Evolutionary conservation across 163 green algal species (phyloP), one percentile per base, ranked within the genome.

Genomic region (Chloromonas sp.): DNA sequence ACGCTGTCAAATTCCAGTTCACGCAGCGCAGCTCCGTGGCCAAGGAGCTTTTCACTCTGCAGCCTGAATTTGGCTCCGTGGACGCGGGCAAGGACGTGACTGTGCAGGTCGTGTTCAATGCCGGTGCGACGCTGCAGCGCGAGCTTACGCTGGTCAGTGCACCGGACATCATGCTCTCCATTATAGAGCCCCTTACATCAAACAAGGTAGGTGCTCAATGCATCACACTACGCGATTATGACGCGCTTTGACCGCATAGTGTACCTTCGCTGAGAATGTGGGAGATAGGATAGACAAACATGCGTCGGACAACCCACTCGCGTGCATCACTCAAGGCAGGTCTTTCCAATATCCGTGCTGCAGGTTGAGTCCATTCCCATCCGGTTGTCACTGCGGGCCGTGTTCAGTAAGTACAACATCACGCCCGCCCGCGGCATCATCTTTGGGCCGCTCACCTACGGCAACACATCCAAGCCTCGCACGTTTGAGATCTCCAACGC

Each of bases 361-460:
- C 79, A 83, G 79, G 81, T 70, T 36, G 81, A 90, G 71, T 58
- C 62, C 8, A 77, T 92, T 8, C 88, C 88, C 57, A 84, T 95
- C 60, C 84, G 87, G 76, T 84, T 96, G 2, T 87, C 84, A 59
- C 77, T 89, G 0, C 85, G 85, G 3, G 92, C 94, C 0, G 81
- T 94, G 11, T 97, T 95, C 89, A 91, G 81, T 86, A 95, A 95
- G 87, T 96, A 94, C 83, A 82, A 83, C 60, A 86, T 96, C 86
- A 94, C 87, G 1, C 94, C 94, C 15, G 90, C 90, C 2, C 87
- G 91, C 60, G 94, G 92, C 78, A 90, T 97, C 83, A 92, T 94
- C 89, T 97, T 97, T 87, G 92, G 94, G 3, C 93, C 94, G 13
- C 59, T 88, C 60, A 90, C 93, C 2, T 96, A 94, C 89, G 93